Base-by-base conservation (phyloP, 2,329 filamentous ascomycete species). In the Fusarium liriodendri region DNA sequence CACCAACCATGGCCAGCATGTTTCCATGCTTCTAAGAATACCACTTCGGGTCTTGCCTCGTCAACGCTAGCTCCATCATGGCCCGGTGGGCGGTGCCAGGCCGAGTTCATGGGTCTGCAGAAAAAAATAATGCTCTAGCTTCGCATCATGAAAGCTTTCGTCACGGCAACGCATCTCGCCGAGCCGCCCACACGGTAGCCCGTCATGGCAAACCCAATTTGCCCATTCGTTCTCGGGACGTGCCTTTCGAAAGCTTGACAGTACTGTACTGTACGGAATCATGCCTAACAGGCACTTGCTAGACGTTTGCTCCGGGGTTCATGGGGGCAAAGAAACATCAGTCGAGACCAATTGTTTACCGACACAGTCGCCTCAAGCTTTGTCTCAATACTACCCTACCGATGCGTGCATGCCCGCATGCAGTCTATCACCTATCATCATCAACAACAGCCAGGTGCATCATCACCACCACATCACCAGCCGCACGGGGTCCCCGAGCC, bases 151-250 rank as follows among this genome's bases (percentile, higher is more conserved):
- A 69, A 71, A 76, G 64, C 60, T 72, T 76, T 77, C 62, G 74
- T 77, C 76, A 76, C 73, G 70, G 76, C 76, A 77, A 77, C 75
- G 68, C 61, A 71, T 64, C 66, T 60, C 63, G 62, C 63, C 50
- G 63, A 73, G 58, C 70, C 64, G 62, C 73, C 67, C 57, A 45
- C 69, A 67, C 57, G 47, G 47, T 27, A 52, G 10, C 47, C 27
- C 45, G 29, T 42, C 37, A 61, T 25, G 25, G 47, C 18, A 35
- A 50, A 59, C 25, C 40, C 20, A 29, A 50, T 50, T 64, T 11
- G 54, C 25, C 50, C 47, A 29, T 52, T 68, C 29, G 35, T 55
- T 61, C 35, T 64, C 33, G 25, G 29, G 33, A 57, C n/a, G 52
- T 32, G 20, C 42, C 42, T 47, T 50, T 50, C 25, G 45, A 50